A percentile compares a stretch with the other conserved stretches of the same genome.
These are phyloP conservation scores for Biscogniauxia mediterranea DNA, from an alignment of 2,329 filamentous ascomycete species.

Conservation along the genomic window DNA sequence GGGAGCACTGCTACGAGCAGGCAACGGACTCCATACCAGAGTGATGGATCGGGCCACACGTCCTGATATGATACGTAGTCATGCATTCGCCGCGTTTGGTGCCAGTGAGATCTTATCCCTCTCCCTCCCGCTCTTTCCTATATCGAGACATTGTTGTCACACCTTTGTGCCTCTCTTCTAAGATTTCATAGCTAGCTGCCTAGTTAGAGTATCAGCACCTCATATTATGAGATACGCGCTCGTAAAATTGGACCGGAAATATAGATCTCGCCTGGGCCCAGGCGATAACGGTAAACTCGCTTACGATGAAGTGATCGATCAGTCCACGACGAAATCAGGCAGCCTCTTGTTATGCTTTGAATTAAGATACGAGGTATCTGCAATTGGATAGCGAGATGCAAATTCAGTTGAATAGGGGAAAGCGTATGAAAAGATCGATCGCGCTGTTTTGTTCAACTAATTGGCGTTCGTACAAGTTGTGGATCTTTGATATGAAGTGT, in stretches of 20 bases:
- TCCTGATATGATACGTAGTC: conserved; percentile 33
- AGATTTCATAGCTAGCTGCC: neutral
- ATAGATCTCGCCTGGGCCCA: neutral
- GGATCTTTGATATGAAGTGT: neutral
- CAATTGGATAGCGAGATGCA: neutral
- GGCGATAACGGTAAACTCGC: neutral
- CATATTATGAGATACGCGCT: neutral
- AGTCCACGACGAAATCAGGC: neutral
- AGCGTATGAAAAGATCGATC: neutral
- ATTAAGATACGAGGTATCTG: neutral
- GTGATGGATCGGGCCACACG: conserved; percentile 34
- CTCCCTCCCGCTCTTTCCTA: neutral
- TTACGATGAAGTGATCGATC: neutral
- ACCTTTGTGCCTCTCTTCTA: neutral
- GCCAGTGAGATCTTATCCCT: conserved; percentile 22
- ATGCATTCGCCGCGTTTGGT: conserved; percentile 33
- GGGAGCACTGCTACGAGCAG: conserved; percentile 27
- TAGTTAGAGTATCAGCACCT: neutral
- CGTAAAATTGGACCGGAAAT: neutral
- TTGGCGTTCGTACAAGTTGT: neutral
- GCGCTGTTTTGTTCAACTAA: neutral
- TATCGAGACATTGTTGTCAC: neutral
- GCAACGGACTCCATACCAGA: conserved; percentile 37
- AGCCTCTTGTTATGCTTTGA: neutral
- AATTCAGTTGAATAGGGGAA: neutral